Conservation (phyloP, 768 basidiomycete species). For the Crucibulum laeve region DNA sequence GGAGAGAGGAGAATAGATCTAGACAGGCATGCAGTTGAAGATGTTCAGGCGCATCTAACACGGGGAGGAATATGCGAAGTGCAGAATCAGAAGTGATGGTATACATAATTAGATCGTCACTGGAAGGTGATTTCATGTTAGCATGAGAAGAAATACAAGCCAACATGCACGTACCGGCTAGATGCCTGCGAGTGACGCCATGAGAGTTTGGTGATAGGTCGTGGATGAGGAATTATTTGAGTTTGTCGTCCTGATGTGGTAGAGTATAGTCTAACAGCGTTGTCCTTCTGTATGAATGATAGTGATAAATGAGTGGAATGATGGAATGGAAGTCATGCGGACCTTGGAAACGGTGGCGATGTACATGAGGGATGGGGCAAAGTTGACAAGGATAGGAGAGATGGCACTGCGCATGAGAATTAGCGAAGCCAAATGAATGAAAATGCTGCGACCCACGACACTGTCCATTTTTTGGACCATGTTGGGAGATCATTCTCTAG, state of each 20-base stretch:
- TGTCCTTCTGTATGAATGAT: constrained; percentile 40
- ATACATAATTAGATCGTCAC: constrained; percentile 76
- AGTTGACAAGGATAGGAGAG: constrained; percentile 48
- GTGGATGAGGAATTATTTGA: constrained; percentile 69
- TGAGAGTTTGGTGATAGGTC: constrained; percentile 60
- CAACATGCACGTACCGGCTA: constrained; percentile 38
- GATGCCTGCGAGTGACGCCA: constrained; percentile 73
- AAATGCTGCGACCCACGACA: constrained; percentile 37
- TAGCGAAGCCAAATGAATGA: constrained; percentile 2
- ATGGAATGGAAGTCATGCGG: constrained; percentile 13
- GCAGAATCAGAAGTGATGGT: constrained; percentile 82
- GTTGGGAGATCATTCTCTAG: constrained; percentile 80
- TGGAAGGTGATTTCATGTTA: constrained; percentile 18
- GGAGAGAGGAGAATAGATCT: constrained; percentile 62
- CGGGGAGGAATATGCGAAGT: constrained; percentile 81
- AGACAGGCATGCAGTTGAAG: constrained; percentile 82
- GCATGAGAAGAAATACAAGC: not conserved
- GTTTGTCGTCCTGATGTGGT: constrained; percentile 69
- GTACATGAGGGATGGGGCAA: constrained; percentile 75
- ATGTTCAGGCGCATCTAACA: constrained; percentile 79
- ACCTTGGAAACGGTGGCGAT: constrained; percentile 65
- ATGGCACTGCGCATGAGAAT: constrained; percentile 32
- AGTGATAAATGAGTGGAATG: constrained; percentile 1
- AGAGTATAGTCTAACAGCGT: constrained; percentile 59
- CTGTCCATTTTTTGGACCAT: constrained; percentile 79